These are phyloP conservation scores for Myxozyma vanderwaltii DNA, from an alignment of 805 yeast species.

Conservation along the genomic window DNA sequence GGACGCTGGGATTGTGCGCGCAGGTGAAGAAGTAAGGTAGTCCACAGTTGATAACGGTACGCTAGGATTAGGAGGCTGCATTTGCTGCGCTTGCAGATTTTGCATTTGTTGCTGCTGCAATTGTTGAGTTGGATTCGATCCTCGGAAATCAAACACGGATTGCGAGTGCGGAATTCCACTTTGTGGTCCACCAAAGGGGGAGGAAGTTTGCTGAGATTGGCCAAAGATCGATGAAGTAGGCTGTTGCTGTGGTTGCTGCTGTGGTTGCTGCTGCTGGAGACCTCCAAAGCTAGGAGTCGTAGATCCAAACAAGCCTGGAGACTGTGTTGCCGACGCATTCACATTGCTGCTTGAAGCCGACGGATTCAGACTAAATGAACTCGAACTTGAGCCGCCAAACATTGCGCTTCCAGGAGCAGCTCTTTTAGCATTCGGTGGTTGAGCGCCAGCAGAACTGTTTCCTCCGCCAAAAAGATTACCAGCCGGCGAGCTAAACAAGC, in stretches of 20 bases:
- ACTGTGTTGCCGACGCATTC: not conserved
- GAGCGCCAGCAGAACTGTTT: not conserved
- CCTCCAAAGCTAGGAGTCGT: conserved; percentile 2
- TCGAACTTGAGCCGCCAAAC: not conserved
- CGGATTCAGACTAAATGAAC: not conserved
- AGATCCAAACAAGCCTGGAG: not conserved
- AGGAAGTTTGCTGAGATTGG: not conserved
- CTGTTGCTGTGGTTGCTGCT: conserved; percentile 13
- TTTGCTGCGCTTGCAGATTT: too few relatives aligned
- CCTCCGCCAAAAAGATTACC: not conserved
- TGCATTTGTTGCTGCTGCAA: conserved; percentile 33
- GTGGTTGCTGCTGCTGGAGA: conserved; percentile 10
- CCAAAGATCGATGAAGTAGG: conserved; percentile 2
- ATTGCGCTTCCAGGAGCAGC: not conserved
- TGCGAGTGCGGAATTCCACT: conserved; percentile 22
- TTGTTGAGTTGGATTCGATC: conserved; percentile 25
- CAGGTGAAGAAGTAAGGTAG: conserved; percentile 18
- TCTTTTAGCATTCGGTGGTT: conserved; percentile 6
- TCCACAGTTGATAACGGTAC: conserved; percentile 25
- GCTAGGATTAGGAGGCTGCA: conserved; percentile 23
- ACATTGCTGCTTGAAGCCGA: not conserved
- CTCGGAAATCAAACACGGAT: conserved; percentile 25
- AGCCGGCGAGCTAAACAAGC: not conserved
- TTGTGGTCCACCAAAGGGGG: conserved; percentile 1
- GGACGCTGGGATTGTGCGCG: conserved; percentile 18